These are phyloP conservation scores for Carpinus fangiana DNA, from an alignment of 306 rosid genomes.

Conservation along the genomic window DNA sequence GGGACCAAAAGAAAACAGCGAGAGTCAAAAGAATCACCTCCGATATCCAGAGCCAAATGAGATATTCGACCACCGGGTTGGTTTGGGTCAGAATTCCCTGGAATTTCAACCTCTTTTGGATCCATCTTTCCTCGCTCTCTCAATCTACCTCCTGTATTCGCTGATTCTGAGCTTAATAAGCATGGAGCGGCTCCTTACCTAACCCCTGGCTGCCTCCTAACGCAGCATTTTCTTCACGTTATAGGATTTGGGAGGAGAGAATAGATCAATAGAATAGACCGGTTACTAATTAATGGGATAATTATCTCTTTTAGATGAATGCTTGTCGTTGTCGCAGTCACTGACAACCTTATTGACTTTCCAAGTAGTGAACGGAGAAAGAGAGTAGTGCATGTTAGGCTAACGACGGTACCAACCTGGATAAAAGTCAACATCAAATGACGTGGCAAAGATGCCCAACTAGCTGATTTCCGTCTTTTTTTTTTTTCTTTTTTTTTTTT, in stretches of 20 bases:
- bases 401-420: no score
- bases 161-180: not conserved
- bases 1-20: not conserved
- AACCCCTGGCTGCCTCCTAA: not conserved
- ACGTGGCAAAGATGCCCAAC: no score
- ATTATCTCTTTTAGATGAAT: no score
- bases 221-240: not conserved
- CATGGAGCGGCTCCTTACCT: not conserved
- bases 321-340: no score
- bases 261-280: not conserved
- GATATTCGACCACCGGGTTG: conserved; percentile 41
- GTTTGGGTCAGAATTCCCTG: conserved; percentile 35
- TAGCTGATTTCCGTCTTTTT: no score
- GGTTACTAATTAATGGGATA: no score
- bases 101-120: conserved; percentile 27
- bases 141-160: conserved; percentile 7
- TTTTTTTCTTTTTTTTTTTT: no score
- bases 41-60: conserved; percentile 87
- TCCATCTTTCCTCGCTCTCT: conserved; percentile 46
- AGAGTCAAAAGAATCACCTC: conserved; percentile 47
- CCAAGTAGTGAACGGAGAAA: no score
- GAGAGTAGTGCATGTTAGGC: no score
- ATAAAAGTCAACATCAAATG: no score
- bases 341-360: no score
- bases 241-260: not conserved